Evolutionary conservation across 2,329 filamentous ascomycete genomes (phyloP), one percentile per base, ranked within the genome.

Genomic region (Fusarium domesticum): DNA sequence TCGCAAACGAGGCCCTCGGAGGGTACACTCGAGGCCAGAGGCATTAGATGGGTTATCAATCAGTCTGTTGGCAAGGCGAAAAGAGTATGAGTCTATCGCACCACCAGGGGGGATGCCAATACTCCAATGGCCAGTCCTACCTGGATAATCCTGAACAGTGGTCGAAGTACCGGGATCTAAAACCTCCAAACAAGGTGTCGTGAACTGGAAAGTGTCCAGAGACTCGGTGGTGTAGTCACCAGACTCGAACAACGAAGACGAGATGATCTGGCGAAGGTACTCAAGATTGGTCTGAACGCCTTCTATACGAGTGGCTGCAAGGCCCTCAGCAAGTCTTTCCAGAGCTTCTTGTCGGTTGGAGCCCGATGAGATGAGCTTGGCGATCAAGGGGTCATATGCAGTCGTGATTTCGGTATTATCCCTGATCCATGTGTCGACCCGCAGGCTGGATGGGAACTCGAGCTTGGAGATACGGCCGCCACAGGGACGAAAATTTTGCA

Each of bases 381-480:
- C 81, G 37, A 90, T 82, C 74, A 89, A 83, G 0, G 86, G 85
- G 56, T 90, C 86, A 61, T 89, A 90, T 51, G 86, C 81, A 4
- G 83, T 81, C 0, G 85, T 86, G 2, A 90, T 79, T 54, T 85
- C 78, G 45, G 87, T 84, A 6, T 85, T 85, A 20, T 77, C 70
- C 17, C 81, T 74, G 51, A 90, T 70, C 81, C 81, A 85, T 0
- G 80, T 84, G 52, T 86, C 83, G 18, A 86, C 72, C 5, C 83
- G 72, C 18, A 74, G 68, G 5, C 70, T 70, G 0, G 69, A 52
- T n/a, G 76, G 71, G 72, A 80, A 84, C 14, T 70, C 54, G 0
- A 85, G 76, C 17, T 75, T 66, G 33, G 81, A 79, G 2, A 85
- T 61, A 1, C 75, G 63, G 2, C 83, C 83, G 0, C 82, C 75